phyloP scores from a whole-genome alignment of 1,284 basidiomycete species.

The Puccinia horiana region DNA sequence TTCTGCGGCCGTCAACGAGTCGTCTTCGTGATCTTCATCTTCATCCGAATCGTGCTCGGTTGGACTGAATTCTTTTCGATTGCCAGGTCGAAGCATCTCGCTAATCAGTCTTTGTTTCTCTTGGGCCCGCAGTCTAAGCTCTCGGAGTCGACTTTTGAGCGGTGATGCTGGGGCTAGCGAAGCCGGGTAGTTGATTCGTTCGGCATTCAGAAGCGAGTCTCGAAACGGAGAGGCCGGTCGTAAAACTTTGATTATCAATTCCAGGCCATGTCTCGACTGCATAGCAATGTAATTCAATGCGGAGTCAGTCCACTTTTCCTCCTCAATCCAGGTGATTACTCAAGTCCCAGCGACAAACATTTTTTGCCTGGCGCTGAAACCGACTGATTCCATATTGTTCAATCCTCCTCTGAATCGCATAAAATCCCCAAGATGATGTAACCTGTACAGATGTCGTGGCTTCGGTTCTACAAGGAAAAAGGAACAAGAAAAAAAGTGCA shows the following conservation, averaged over 20 bases:
- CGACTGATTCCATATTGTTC: conserved; percentile 45
- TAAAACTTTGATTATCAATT: conserved; percentile 40
- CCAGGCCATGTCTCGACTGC: conserved; percentile 40
- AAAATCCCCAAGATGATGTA: conserved; percentile 49
- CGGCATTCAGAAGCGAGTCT: conserved; percentile 38
- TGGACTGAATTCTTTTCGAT: neutral
- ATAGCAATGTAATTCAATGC: neutral
- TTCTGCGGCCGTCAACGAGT: conserved; percentile 33
- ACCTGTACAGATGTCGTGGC: conserved; percentile 32
- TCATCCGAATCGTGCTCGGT: neutral
- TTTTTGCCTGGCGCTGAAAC: conserved; percentile 40
- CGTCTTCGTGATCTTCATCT: conserved; percentile 24
- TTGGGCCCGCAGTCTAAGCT: conserved; percentile 24
- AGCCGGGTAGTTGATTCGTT: conserved; percentile 43
- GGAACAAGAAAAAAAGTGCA: neutral
- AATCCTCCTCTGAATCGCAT: conserved; percentile 31
- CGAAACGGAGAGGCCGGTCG: conserved; percentile 33
- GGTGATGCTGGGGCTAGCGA: conserved; percentile 25
- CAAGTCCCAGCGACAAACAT: conserved; percentile 6
- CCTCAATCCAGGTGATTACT: neutral
- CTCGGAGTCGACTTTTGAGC: conserved; percentile 29
- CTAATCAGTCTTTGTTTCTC: conserved; percentile 42
- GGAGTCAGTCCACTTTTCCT: neutral
- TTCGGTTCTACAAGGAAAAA: conserved; percentile 1
- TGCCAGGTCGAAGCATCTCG: conserved; percentile 20